Conservation (phyloP, 179 eudicot genomes). For the Carnegiea gigantea region DNA sequence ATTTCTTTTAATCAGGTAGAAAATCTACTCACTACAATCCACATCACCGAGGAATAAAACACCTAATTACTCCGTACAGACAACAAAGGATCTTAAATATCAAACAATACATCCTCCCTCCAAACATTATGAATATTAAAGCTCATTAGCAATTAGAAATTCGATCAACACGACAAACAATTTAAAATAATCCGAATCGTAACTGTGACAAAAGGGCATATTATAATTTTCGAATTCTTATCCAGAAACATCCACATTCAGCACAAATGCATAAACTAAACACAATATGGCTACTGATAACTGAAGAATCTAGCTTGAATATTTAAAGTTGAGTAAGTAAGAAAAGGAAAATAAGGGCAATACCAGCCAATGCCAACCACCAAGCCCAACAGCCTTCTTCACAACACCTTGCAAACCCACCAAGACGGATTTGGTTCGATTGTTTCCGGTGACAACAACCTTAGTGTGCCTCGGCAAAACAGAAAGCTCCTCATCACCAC, state of each 20-base stretch:
- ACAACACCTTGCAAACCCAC: slow-evolving; percentile 97
- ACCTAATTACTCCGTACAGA: slow-evolving; percentile 19
- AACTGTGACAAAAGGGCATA: slow-evolving; percentile 14
- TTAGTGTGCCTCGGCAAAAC: slow-evolving; percentile 92
- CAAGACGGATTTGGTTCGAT: slow-evolving; percentile 90
- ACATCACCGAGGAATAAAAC: slow-evolving; percentile 12
- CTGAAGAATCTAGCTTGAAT: neutral
- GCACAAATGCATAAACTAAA: slow-evolving; percentile 11
- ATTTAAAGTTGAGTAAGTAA: neutral
- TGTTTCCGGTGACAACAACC: slow-evolving; percentile 93
- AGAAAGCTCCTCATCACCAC: slow-evolving; percentile 87
- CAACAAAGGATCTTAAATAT: neutral
- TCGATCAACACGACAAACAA: neutral
- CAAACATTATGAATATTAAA: slow-evolving; percentile 12
- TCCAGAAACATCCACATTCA: neutral
- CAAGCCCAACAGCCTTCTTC: slow-evolving; percentile 97
- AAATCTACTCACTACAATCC: neutral
- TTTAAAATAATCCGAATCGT: slow-evolving; percentile 4
- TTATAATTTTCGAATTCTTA: neutral
- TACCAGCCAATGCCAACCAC: slow-evolving; percentile 99
- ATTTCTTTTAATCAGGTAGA: neutral
- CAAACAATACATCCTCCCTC: neutral
- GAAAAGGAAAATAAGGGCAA: neutral
- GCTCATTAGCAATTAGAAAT: slow-evolving; percentile 10
- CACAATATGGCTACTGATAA: neutral